These are phyloP conservation scores for Magnusiomyces fungicola DNA, from an alignment of 1,139 yeast species.

Conservation along the genomic window DNA sequence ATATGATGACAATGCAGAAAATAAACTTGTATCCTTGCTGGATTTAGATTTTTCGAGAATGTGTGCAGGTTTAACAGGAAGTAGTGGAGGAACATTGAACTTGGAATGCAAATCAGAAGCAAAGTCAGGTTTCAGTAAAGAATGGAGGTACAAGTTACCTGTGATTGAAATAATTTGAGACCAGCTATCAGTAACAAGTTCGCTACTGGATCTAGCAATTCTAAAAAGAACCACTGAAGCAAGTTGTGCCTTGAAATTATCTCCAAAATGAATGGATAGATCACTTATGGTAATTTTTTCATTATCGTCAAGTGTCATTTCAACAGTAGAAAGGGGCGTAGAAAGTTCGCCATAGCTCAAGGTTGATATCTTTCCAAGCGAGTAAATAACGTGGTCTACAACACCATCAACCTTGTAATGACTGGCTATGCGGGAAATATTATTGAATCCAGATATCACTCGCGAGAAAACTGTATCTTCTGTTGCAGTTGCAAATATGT, in stretches of 20 bases:
- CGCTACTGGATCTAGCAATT: constrained; percentile 36
- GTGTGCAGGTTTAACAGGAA: constrained; percentile 58
- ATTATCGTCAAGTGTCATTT: constrained; percentile 37
- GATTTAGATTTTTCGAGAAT: constrained; percentile 55
- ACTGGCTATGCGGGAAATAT: constrained; percentile 68
- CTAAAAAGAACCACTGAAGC: constrained; percentile 81
- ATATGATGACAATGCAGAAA: constrained; percentile 87
- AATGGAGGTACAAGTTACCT: constrained; percentile 61
- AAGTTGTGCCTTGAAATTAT: constrained; percentile 86
- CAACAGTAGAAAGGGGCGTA: constrained; percentile 32
- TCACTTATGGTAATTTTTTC: constrained; percentile 60
- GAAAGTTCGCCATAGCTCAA: constrained; percentile 37
- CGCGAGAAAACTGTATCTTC: constrained; percentile 87
- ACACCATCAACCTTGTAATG: constrained; percentile 50
- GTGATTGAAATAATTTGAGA: constrained; percentile 50
- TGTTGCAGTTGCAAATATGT: constrained; percentile 76
- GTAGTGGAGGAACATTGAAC: constrained; percentile 34
- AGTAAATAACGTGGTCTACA: constrained; percentile 57
- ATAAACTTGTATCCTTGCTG: constrained; percentile 62
- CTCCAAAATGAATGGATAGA: constrained; percentile 74
- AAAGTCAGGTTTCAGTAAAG: constrained; percentile 47
- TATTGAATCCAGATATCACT: constrained; percentile 81
- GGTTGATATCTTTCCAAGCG: constrained; percentile 53
- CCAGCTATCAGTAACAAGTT: constrained; percentile 42
- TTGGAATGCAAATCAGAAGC: constrained; percentile 45